Conservation (phyloP, 164 flowering plant genomes). For the Stephania japonica region DNA sequence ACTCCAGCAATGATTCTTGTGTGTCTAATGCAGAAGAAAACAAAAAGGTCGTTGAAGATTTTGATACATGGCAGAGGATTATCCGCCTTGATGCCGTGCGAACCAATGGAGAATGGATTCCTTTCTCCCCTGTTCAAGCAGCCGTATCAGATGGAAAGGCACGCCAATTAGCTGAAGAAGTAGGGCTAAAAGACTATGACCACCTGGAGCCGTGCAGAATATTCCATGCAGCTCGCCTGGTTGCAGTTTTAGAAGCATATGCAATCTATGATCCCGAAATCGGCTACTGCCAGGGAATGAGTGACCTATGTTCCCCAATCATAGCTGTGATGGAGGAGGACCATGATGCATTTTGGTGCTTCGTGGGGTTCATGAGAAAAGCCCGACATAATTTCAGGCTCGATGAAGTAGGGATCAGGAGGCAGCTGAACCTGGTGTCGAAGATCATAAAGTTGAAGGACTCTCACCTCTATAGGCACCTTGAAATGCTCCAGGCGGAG, state of each 20-base stretch:
- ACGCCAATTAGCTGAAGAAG: conserved; percentile 51
- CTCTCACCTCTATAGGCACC: conserved; percentile 76
- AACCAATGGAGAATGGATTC: conserved; percentile 74
- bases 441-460: conserved; percentile 84
- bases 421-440: conserved; percentile 73
- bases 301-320: conserved; percentile 89
- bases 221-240: conserved; percentile 83
- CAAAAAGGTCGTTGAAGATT: conserved; percentile 51
- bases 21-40: conserved; percentile 21
- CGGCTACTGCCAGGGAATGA: conserved; percentile 99
- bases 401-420: conserved; percentile 79
- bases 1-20: conserved; percentile 15
- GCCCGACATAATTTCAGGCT: conserved; percentile 93
- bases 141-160: conserved; percentile 57
- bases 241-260: conserved; percentile 91
- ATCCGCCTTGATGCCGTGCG: conserved; percentile 93
- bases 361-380: conserved; percentile 90
- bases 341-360: conserved; percentile 92
- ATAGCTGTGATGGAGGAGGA: conserved; percentile 66
- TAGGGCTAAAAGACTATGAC: conserved; percentile 78
- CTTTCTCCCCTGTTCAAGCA: conserved; percentile 57
- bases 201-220: conserved; percentile 69
- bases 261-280: conserved; percentile 83
- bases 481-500: conserved; percentile 80
- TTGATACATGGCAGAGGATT: conserved; percentile 86